Evolutionary conservation across 1,139 yeast genomes (phyloP).

Genomic region (Magnusiomyces paraingens): DNA sequence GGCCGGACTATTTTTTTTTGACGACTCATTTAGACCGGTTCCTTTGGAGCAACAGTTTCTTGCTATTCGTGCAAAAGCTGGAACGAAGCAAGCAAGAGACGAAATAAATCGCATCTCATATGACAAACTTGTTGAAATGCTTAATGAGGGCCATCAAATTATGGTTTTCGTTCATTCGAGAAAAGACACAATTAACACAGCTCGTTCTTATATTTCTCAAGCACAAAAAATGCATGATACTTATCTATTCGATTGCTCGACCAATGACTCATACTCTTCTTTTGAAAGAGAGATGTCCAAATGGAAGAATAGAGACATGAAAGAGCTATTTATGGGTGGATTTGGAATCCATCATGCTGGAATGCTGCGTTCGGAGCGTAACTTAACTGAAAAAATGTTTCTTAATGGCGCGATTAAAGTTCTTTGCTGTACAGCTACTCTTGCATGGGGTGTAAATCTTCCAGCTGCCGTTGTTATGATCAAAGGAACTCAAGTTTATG

Average conservation of each 20-base stretch:
- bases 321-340: conserved; percentile 74
- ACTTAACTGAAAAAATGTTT: conserved; percentile 83
- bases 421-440: conserved; percentile 90
- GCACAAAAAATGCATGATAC: conserved; percentile 54
- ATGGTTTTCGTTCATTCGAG: conserved; percentile 97
- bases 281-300: conserved; percentile 65
- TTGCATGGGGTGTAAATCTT: conserved; percentile 99
- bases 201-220: conserved; percentile 62
- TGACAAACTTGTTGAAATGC: conserved; percentile 63
- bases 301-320: conserved; percentile 70
- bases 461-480: conserved; percentile 98
- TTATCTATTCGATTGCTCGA: conserved; percentile 56
- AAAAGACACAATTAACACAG: conserved; percentile 83
- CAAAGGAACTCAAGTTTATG: conserved; percentile 94
- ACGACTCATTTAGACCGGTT: conserved; percentile 87
- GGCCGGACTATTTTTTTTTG: conserved; percentile 90
- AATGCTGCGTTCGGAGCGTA: conserved; percentile 86
- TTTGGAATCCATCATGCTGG: conserved; percentile 98
- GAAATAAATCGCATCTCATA: conserved; percentile 73
- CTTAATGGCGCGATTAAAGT: conserved; percentile 81
- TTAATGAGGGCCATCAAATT: conserved; percentile 73
- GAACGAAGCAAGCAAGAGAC: conserved; percentile 63
- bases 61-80: conserved; percentile 85
- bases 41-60: conserved; percentile 83
- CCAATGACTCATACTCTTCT: conserved; percentile 39